Percentiles rank a stretch among this genome's conserved stretches.
Evolutionary conservation across 2,329 filamentous ascomycete species (phyloP).

Genomic region (Stachybotrys echinatus): DNA sequence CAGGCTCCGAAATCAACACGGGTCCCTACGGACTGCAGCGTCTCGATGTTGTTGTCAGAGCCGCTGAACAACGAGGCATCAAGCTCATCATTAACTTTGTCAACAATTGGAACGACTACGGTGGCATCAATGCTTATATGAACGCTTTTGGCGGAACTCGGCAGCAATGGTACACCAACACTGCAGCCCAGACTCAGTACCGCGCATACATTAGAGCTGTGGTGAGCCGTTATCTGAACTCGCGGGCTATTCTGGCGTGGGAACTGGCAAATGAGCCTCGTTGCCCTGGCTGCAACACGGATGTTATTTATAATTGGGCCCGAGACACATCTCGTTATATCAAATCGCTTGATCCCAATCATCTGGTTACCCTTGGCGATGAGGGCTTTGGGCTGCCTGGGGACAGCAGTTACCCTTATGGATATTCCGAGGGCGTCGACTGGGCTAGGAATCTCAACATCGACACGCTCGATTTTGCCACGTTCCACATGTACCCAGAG

Average conservation of each 20-base stretch:
- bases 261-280: constrained; percentile 57
- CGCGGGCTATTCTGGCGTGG: constrained; percentile 59
- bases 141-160: constrained; percentile 50
- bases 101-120: constrained; percentile 65
- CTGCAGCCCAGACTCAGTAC: constrained; percentile 50
- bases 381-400: constrained; percentile 42
- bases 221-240: constrained; percentile 53
- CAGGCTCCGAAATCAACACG: constrained; percentile 53
- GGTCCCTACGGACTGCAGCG: constrained; percentile 53
- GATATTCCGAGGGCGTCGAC: constrained; percentile 42
- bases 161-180: constrained; percentile 52
- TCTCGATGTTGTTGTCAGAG: constrained; percentile 57
- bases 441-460: constrained; percentile 47
- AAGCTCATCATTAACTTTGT: constrained; percentile 62
- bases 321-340: constrained; percentile 52
- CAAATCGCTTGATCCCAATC: constrained; percentile 55
- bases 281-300: constrained; percentile 44
- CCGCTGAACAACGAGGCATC: constrained; percentile 53
- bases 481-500: constrained; percentile 23
- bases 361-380: constrained; percentile 61
- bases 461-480: constrained; percentile 44
- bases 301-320: constrained; percentile 51
- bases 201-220: constrained; percentile 51
- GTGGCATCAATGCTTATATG: constrained; percentile 58
- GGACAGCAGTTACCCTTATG: constrained; percentile 48